A percentile compares a stretch with the other conserved stretches of the same genome.
phyloP scores from a whole-genome alignment of 208 protist genomes.

The Trypanosoma lewisi region DNA sequence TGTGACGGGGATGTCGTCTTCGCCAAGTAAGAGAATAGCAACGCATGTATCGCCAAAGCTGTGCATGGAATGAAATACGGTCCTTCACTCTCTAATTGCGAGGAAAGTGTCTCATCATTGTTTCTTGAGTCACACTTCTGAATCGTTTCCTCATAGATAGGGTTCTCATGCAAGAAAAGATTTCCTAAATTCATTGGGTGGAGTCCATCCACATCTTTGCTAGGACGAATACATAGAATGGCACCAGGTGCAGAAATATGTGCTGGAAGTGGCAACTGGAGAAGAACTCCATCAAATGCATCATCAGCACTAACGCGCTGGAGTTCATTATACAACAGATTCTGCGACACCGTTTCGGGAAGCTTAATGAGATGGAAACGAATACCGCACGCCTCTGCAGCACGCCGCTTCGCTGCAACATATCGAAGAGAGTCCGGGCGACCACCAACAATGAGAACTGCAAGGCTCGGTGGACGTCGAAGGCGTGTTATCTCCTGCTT shows the following conservation, averaged over 20 bases:
- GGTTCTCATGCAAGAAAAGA: slow-evolving; percentile 62
- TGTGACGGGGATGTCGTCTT: background rate
- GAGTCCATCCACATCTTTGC: slow-evolving; percentile 94
- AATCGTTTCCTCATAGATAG: slow-evolving; percentile 26
- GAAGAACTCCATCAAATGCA: slow-evolving; percentile 68
- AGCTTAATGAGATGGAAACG: slow-evolving; percentile 35
- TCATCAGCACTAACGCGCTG: slow-evolving; percentile 35
- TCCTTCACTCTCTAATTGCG: slow-evolving; percentile 41
- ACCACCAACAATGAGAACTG: slow-evolving; percentile 92
- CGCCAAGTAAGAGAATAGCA: slow-evolving; percentile 59
- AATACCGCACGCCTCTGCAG: slow-evolving; percentile 51
- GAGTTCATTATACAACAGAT: slow-evolving; percentile 39
- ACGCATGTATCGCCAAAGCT: slow-evolving; percentile 48
- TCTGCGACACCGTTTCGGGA: slow-evolving; percentile 29
- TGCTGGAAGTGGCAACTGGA: slow-evolving; percentile 93
- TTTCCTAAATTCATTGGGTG: slow-evolving; percentile 90
- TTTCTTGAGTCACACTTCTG: background rate
- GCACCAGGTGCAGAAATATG: slow-evolving; percentile 81
- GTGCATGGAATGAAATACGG: slow-evolving; percentile 68
- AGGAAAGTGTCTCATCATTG: slow-evolving; percentile 23
- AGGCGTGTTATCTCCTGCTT: slow-evolving; percentile 29
- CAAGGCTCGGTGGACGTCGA: slow-evolving; percentile 69
- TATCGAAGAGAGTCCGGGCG: slow-evolving; percentile 85
- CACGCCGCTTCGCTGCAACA: slow-evolving; percentile 47
- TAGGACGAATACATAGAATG: slow-evolving; percentile 58